Percentiles rank a stretch among this genome's conserved stretches.
These are phyloP conservation scores for Phellinidium pouzarii DNA, from an alignment of 1,284 basidiomycete species.

Conservation along the genomic window DNA sequence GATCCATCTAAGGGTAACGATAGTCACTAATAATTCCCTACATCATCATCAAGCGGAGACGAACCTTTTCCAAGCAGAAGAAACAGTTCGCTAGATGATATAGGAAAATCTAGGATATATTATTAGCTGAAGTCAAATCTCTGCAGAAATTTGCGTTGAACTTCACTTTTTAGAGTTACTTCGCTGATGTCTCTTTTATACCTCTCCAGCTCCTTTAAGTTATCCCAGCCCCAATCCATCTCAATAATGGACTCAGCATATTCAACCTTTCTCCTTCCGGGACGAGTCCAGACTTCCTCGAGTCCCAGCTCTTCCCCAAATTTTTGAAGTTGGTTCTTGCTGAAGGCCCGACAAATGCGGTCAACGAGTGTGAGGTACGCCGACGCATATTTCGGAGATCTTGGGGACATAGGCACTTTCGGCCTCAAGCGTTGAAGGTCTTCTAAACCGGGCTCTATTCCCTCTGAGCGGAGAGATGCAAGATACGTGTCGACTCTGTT, in stretches of 20 bases:
- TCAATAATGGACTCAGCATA: conserved; percentile 56
- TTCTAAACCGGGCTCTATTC: conserved; percentile 39
- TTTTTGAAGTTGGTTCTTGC: conserved; percentile 48
- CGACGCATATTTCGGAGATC: conserved; percentile 41
- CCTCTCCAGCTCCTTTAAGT: conserved; percentile 45
- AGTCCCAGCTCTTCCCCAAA: conserved; percentile 45
- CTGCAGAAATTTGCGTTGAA: conserved; percentile 1
- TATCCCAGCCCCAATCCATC: conserved; percentile 61
- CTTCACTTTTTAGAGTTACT: conserved; percentile 42
- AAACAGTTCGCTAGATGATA: conserved; percentile 57
- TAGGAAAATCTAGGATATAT: conserved; percentile 41
- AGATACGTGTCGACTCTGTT: conserved; percentile 50
- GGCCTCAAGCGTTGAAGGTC: conserved; percentile 54
- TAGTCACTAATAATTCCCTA: conserved; percentile 8
- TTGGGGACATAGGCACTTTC: conserved; percentile 29
- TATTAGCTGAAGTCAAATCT: background rate
- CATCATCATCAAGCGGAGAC: conserved; percentile 18
- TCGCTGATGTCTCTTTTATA: conserved; percentile 47
- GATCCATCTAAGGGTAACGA: conserved; percentile 45
- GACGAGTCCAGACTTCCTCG: conserved; percentile 27
- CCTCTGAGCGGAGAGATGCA: conserved; percentile 39
- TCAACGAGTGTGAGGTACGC: conserved; percentile 46
- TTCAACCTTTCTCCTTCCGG: conserved; percentile 36
- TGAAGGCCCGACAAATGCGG: conserved; percentile 57
- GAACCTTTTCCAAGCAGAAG: conserved; percentile 65